phyloP scores from a whole-genome alignment of 108 stramenopile species.

The Chaetoceros muelleri region DNA sequence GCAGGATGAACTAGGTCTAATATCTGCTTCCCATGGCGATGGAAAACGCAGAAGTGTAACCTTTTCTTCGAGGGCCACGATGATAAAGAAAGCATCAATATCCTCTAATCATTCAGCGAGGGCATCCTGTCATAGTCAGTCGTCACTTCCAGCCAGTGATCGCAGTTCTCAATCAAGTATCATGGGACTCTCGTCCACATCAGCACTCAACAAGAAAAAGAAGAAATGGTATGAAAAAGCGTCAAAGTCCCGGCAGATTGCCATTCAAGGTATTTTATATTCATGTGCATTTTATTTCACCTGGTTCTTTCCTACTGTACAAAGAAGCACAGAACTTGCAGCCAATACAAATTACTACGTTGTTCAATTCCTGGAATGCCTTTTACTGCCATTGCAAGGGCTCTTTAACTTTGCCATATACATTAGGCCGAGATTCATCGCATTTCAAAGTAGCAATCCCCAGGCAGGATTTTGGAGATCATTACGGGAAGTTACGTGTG shows the following conservation, averaged over 20 bases:
- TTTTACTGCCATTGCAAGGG: slow-evolving; percentile 29
- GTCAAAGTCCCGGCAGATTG: background rate
- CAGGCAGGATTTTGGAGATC: background rate
- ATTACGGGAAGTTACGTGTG: background rate
- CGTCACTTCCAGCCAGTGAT: too few relatives aligned
- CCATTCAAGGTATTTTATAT: background rate
- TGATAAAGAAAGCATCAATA: too few relatives aligned
- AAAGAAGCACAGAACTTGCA: background rate
- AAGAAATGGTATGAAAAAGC: background rate
- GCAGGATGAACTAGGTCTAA: too few relatives aligned
- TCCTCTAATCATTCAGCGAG: too few relatives aligned
- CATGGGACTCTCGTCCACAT: too few relatives aligned
- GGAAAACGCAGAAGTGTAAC: too few relatives aligned
- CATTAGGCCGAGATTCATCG: slow-evolving; percentile 13
- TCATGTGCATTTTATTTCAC: background rate
- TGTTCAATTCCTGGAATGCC: slow-evolving; percentile 1
- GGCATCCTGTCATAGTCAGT: too few relatives aligned
- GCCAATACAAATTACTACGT: background rate
- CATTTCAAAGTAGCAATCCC: slow-evolving; percentile 5
- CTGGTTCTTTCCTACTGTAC: background rate
- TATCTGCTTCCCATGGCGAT: too few relatives aligned
- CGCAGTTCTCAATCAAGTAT: too few relatives aligned
- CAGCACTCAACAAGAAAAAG: too few relatives aligned
- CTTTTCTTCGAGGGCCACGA: too few relatives aligned
- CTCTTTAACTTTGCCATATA: slow-evolving; percentile 32